These are phyloP conservation scores for Lumnitzera racemosa DNA, from an alignment of 345 rosid genomes.

Conservation along the genomic window DNA sequence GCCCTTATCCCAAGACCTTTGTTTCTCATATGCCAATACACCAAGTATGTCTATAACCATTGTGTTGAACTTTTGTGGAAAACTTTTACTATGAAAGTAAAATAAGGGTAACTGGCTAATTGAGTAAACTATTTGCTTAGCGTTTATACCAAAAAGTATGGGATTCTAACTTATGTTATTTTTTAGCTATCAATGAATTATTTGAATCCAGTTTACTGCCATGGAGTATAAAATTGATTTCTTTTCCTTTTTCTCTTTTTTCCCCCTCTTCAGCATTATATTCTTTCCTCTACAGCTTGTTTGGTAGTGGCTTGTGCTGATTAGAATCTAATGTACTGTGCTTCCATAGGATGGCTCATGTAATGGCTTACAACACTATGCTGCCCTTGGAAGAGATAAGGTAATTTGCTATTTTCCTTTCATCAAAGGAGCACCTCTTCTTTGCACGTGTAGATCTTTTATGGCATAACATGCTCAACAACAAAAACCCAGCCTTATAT, in stretches of 20 bases:
- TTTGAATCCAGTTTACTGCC: conserved; percentile 1
- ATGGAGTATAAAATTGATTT: neutral
- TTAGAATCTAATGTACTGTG: conserved; percentile 4
- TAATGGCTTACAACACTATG: conserved; percentile 99
- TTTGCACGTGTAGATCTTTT: neutral
- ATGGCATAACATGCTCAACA: no score
- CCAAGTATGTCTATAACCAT: conserved; percentile 42
- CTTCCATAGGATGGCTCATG: conserved; percentile 92
- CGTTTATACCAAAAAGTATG: neutral
- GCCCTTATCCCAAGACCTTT: conserved; percentile 65
- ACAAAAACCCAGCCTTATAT: no score
- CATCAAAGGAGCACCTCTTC: neutral
- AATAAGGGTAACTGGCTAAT: neutral
- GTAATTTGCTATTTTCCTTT: conserved; percentile 36
- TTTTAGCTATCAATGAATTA: neutral
- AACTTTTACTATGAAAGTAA: neutral
- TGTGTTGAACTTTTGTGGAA: neutral
- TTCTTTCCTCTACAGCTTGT: neutral
- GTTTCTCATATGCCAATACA: conserved; percentile 79
- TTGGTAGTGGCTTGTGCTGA: neutral
- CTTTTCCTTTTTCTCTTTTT: neutral
- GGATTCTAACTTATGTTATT: neutral
- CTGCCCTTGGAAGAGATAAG: conserved; percentile 99
- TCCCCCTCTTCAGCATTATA: neutral
- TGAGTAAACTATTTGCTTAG: no score